Conservation (phyloP, 108 stramenopile genomes). For the Epithemia pelagica region DNA sequence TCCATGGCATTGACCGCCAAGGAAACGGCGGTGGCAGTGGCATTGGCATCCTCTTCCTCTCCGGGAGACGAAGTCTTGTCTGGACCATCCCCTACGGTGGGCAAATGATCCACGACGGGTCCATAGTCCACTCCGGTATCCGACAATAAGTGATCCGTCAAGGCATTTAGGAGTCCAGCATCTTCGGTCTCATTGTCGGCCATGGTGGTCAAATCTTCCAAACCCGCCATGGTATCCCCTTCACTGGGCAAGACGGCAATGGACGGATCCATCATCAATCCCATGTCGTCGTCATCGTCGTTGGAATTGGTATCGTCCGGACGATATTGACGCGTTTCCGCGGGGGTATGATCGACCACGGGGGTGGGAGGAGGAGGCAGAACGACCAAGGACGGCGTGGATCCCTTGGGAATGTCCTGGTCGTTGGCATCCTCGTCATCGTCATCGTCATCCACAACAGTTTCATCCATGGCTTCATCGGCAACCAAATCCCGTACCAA, state of each 20-base stretch:
- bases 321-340: background rate
- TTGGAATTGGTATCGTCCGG: background rate
- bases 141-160: too few species aligned
- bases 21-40: conserved; percentile 5
- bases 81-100: conserved; percentile 8
- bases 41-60: conserved; percentile 11
- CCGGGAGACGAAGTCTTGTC: conserved; percentile 11
- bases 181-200: conserved; percentile 11
- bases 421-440: conserved; percentile 6
- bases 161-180: background rate
- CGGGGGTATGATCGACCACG: background rate
- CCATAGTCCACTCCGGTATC: conserved; percentile 15
- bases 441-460: conserved; percentile 7
- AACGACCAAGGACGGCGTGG: background rate
- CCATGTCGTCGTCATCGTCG: background rate
- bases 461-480: background rate
- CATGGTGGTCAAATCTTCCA: conserved; percentile 7
- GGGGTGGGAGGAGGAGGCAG: background rate
- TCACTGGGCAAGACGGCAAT: conserved; percentile 14
- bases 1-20: conserved; percentile 7
- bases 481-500: background rate
- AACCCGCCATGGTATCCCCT: background rate
- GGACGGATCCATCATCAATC: conserved; percentile 7
- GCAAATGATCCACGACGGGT: conserved; percentile 35
- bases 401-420: background rate